phyloP scores from a whole-genome alignment of 306 rosid genomes.

The Citrullus colocynthis region DNA sequence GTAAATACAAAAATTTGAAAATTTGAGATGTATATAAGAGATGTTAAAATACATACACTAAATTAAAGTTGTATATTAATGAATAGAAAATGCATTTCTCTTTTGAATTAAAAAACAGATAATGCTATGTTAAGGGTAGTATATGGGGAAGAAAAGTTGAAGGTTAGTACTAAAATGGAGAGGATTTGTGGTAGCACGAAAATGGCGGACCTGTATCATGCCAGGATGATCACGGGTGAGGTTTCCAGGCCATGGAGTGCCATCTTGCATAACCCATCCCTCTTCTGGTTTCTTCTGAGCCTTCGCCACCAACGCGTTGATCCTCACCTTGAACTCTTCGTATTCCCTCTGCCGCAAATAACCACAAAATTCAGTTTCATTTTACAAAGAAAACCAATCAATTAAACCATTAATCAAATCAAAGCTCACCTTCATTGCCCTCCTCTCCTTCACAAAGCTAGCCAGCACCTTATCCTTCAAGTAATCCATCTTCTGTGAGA shows the following conservation, averaged over 20 bases:
- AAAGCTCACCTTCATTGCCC: slow-evolving; percentile 70
- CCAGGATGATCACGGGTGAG: slow-evolving; percentile 87
- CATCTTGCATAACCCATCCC: slow-evolving; percentile 96
- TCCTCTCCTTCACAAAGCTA: slow-evolving; percentile 74
- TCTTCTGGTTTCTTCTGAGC: slow-evolving; percentile 88
- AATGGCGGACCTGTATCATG: slow-evolving; percentile 69
- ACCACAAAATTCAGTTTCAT: not conserved
- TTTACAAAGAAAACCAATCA: not conserved
- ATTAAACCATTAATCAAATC: not conserved
- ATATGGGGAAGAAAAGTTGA: not conserved
- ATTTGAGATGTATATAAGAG: too few relatives aligned
- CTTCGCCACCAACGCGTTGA: slow-evolving; percentile 76
- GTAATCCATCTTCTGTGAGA: slow-evolving; percentile 79
- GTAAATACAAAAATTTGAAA: too few relatives aligned
- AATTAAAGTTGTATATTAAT: too few relatives aligned
- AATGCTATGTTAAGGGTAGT: not conserved
- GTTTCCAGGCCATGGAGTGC: slow-evolving; percentile 96
- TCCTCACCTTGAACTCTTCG: slow-evolving; percentile 85
- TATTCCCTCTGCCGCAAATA: slow-evolving; percentile 61
- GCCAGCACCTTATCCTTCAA: slow-evolving; percentile 85
- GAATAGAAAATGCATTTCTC: too few relatives aligned
- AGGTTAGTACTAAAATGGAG: not conserved
- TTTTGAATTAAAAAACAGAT: not conserved
- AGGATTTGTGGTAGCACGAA: not conserved
- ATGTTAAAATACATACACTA: too few relatives aligned